Evolutionary conservation across 2,329 filamentous ascomycete species (phyloP).

Genomic region (Shiraia sp.): DNA sequence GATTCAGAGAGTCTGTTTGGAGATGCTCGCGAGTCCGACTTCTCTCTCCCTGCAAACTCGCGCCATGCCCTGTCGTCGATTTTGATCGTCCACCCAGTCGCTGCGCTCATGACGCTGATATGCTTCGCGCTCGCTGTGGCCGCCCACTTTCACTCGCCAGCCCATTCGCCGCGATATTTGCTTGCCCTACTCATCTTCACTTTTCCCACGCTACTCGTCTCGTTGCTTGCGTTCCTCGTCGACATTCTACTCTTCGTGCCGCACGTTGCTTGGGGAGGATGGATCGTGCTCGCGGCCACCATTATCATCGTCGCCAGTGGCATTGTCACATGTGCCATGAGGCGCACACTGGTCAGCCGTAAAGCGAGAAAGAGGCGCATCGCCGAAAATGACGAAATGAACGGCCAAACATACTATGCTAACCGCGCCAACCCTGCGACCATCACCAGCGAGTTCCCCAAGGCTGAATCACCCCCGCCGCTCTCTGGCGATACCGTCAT

Average conservation of each 20-base stretch:
- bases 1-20: conserved; percentile 53
- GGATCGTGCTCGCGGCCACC: conserved; percentile 86
- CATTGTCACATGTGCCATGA: conserved; percentile 92
- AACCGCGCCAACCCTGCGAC: conserved; percentile 43
- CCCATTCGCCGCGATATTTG: conserved; percentile 87
- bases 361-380: conserved; percentile 93
- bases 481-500: conserved; percentile 59
- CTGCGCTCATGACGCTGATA: conserved; percentile 80
- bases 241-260: conserved; percentile 95
- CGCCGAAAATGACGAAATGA: conserved; percentile 95
- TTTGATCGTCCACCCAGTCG: conserved; percentile 89
- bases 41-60: conserved; percentile 66
- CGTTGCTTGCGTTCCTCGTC: conserved; percentile 85
- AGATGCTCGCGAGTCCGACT: conserved; percentile 54
- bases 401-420: conserved; percentile 83
- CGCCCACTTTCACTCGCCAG: conserved; percentile 83
- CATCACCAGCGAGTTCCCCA: conserved; percentile 47
- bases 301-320: conserved; percentile 81
- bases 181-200: conserved; percentile 83
- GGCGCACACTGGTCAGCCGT: conserved; percentile 84
- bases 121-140: conserved; percentile 79
- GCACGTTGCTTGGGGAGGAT: conserved; percentile 91
- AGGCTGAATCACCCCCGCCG: conserved; percentile 59
- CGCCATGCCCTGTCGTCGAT: conserved; percentile 79
- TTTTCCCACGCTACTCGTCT: conserved; percentile 80